Base-by-base conservation (phyloP, 1,139 yeast genomes). In the Geotrichum cucujoidarum region DNA sequence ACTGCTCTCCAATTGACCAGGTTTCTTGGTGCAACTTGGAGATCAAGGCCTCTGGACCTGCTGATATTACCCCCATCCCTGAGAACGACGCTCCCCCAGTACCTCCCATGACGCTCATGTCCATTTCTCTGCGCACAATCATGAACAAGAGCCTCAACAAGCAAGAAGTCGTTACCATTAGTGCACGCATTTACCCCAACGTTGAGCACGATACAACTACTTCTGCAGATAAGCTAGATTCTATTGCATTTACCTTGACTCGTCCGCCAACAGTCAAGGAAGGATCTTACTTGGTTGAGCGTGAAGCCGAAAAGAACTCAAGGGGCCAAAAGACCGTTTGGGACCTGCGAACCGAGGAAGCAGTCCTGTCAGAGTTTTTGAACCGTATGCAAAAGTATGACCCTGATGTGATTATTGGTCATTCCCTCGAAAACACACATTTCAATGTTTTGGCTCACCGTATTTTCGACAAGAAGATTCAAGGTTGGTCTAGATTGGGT, bases 401-500 rank as follows among this genome's bases (percentile, higher is more conserved):
- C 65, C 97, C 98, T 0, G 99, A 94, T 69, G 83, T 90, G 1
- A 77, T 88, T 50, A 65, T 92, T 39, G 98, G 98, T 16, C 97
- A 94, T 63, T 75, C 85, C 55, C 70, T 92, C 53, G 96, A 92
- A 56, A 80, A 78, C 55, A 76, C 86, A 17, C 81, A 90, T 8
- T 67, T 90, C 45, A 95, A 87, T 61, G 84, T 90, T 20, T 69
- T 94, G 54, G 77, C 87, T 35, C 95, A 87, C 57, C 75, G 98
- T 57, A 78, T 90, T 80, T 74, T 79, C 59, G 95, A 84, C 53
- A 71, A 82, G 51, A 76, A 79, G 49, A 82, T 86, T 17, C 70
- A 78, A 1, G 80, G 83, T 2, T 90, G 96, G 86, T 83, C 92
- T 21, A 74, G 83, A 13, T 72, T 94, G 59, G 98, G 98, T 18